Conservation (phyloP, 257 asterid species). For the Nicotiana tomentosiformis region DNA sequence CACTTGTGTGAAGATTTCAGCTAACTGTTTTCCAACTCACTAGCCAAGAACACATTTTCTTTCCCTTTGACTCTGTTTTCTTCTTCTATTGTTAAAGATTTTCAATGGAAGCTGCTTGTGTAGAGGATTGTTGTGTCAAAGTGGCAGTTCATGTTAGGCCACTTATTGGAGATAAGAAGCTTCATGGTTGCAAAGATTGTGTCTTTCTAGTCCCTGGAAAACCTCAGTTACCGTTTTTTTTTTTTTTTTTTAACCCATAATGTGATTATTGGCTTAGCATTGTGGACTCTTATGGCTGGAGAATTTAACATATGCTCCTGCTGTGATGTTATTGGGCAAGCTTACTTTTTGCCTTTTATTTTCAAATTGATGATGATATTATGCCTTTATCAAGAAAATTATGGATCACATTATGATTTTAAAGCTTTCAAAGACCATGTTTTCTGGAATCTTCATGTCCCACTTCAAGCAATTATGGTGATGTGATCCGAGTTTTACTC, state of each 20-base stretch:
- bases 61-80: not conserved
- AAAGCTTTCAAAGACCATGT: constrained; percentile 1
- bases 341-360: too few relatives aligned
- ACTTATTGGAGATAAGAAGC: constrained; percentile 87
- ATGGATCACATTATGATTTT: constrained; percentile 31
- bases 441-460: constrained; percentile 33
- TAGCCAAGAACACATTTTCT: too few relatives aligned
- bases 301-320: too few relatives aligned
- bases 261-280: constrained; percentile 33
- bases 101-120: constrained; percentile 19
- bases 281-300: not conserved
- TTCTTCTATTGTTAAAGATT: not conserved
- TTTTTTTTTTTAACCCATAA: constrained; percentile 6
- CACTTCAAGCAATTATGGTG: constrained; percentile 13
- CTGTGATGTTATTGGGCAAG: too few relatives aligned
- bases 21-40: too few relatives aligned
- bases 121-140: constrained; percentile 94
- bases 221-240: constrained; percentile 58
- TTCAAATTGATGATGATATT: not conserved
- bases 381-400: too few relatives aligned
- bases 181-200: constrained; percentile 97
- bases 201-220: constrained; percentile 73
- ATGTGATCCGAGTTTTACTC: not conserved
- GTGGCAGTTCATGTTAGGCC: constrained; percentile 97
- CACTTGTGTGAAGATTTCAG: too few relatives aligned